Percentiles rank a stretch among this genome's conserved stretches.
Conservation (phyloP, 768 basidiomycete genomes). For the Sutorius australiensis region DNA sequence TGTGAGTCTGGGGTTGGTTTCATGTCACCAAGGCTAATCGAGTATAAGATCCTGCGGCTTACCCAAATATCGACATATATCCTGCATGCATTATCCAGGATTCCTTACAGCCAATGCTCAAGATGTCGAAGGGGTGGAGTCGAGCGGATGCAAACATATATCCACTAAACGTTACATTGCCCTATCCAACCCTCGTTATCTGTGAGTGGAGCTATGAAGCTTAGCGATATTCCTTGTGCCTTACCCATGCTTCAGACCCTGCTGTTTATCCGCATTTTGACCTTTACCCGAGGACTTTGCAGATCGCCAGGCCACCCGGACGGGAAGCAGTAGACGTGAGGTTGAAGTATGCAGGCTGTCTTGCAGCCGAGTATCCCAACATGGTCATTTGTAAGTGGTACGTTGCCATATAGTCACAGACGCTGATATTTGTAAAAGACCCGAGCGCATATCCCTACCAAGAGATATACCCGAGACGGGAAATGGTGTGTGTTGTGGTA, state of each 20-base stretch:
- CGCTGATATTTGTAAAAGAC: conserved; percentile 33
- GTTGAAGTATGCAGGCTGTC: conserved; percentile 4
- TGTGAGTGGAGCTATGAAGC: conserved; percentile 8
- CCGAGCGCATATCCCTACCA: conserved; percentile 39
- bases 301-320: conserved; percentile 44
- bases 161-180: neutral
- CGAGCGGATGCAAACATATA: neutral
- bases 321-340: conserved; percentile 40
- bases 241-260: conserved; percentile 30
- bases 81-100: conserved; percentile 22
- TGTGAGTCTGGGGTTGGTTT: conserved; percentile 11
- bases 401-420: neutral
- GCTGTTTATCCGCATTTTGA: conserved; percentile 40
- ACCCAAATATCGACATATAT: conserved; percentile 42
- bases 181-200: conserved; percentile 16
- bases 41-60: conserved; percentile 35
- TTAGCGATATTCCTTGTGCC: neutral
- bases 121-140: neutral
- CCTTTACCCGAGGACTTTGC: conserved; percentile 34
- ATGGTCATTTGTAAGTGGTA: conserved; percentile 28
- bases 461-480: conserved; percentile 35
- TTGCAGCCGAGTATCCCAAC: conserved; percentile 21
- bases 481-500: conserved; percentile 6
- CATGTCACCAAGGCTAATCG: conserved; percentile 1
- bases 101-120: neutral